Conservation (phyloP, 2,329 filamentous ascomycete genomes). For the Berkeleyomyces basicola region DNA sequence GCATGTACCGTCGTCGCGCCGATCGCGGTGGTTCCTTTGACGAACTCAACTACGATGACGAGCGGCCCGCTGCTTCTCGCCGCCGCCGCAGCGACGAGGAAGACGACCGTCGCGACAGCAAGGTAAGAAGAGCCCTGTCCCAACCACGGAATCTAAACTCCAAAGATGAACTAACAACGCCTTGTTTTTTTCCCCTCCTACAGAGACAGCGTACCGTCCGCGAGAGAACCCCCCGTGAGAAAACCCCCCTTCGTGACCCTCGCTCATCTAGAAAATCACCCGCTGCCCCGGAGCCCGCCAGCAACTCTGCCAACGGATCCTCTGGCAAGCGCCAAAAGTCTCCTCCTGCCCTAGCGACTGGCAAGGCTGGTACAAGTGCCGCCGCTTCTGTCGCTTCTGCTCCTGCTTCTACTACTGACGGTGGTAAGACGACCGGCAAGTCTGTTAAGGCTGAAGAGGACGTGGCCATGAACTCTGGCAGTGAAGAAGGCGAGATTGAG, state of each 20-base stretch:
- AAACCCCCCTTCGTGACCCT: conserved; percentile 40
- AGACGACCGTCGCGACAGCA: conserved; percentile 53
- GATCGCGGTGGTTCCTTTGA: conserved; percentile 67
- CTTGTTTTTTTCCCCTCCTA: not conserved
- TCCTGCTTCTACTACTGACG: not conserved
- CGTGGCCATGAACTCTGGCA: conserved; percentile 52
- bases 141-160: not conserved
- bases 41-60: conserved; percentile 80
- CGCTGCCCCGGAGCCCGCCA: conserved; percentile 28
- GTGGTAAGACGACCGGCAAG: not conserved
- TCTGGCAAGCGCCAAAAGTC: conserved; percentile 10
- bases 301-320: conserved; percentile 5
- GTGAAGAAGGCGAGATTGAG: conserved; percentile 96
- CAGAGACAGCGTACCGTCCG: conserved; percentile 29
- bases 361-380: not conserved
- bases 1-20: conserved; percentile 63
- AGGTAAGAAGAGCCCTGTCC: conserved; percentile 27
- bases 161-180: not conserved
- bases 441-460: conserved; percentile 3
- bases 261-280: conserved; percentile 26
- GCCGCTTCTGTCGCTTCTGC: not conserved
- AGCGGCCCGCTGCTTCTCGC: conserved; percentile 40
- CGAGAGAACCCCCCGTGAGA: conserved; percentile 32
- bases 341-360: not conserved
- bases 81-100: conserved; percentile 66